Evolutionary conservation across 2,329 filamentous ascomycete genomes (phyloP), one percentile per base, ranked within the genome.

Genomic region (Fusarium tuaranense): DNA sequence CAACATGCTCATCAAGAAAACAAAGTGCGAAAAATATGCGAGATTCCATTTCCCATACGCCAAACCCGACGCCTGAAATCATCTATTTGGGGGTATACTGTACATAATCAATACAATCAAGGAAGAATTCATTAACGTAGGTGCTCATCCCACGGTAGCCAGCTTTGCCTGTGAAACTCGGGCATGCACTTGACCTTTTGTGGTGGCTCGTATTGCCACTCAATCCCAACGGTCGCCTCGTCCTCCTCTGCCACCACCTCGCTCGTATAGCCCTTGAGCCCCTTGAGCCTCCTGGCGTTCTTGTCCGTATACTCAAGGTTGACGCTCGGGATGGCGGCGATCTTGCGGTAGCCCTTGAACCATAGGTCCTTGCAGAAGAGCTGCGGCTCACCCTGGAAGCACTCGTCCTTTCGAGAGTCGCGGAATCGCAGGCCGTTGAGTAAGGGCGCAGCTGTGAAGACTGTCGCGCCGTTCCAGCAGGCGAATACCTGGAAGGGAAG

Each of bases 321-420:
- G 4, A 91, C 85, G 5, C 83, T 85, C 0, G 89, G 89, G 14
- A 91, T 83, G 1, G 89, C 87, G 0, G 89, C 88, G 70, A 91
- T 88, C 73, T 85, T 88, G 14, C 86, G 83, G 70, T 84, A 85
- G 5, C 87, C 87, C 12, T 78, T 72, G n/a, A 75, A 82, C 87
- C 89, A 91, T 74, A 91, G 67, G 71, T 91, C 89, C 68, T 90
- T 91, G 72, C 87, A 88, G 48, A 91, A 87, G n/a, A 90, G 76
- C 66, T 86, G 84, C 3, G 89, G 88, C 77, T 91, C 89, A 4
- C 88, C 88, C 70, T 87, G 85, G 14, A 78, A 82, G 68, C 89
- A 91, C 76, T 91, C 89, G 4, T 78, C 82, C 9, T 68, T 59
- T 69, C 55, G 22, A 62, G 60, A 12, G n/a, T 81, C 76, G 2